Conservation (phyloP, 495 filamentous ascomycete genomes). For the Emericellopsis terricola region DNA sequence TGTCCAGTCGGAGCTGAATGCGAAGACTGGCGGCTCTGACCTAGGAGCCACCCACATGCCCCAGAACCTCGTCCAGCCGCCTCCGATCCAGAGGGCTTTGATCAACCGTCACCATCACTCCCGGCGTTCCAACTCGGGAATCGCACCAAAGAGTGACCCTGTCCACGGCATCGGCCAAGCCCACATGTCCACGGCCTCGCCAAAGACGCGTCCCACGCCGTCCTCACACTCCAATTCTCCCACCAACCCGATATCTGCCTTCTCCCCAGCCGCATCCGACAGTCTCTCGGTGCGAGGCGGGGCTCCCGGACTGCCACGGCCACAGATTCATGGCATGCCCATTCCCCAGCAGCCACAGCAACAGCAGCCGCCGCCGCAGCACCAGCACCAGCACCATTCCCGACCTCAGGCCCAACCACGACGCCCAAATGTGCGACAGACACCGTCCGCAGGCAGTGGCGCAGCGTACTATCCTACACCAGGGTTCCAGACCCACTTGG, state of each 20-base stretch:
- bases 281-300: slow-evolving; percentile 23
- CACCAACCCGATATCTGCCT: slow-evolving; percentile 51
- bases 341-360: slow-evolving; percentile 13
- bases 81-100: slow-evolving; percentile 53
- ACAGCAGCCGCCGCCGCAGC: slow-evolving; percentile 14
- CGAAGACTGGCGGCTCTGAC: slow-evolving; percentile 65
- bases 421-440: slow-evolving; percentile 13
- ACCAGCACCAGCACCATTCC: slow-evolving; percentile 22
- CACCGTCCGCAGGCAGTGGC: slow-evolving; percentile 11
- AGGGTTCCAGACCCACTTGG: slow-evolving; percentile 78
- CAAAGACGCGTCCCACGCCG: slow-evolving; percentile 60
- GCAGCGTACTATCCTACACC: slow-evolving; percentile 57
- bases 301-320: slow-evolving; percentile 21
- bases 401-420: no score
- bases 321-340: slow-evolving; percentile 15
- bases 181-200: slow-evolving; percentile 26
- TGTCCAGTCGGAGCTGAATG: slow-evolving; percentile 83
- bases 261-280: slow-evolving; percentile 48
- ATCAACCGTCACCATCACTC: slow-evolving; percentile 54
- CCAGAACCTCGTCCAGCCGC: slow-evolving; percentile 45
- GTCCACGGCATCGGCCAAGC: slow-evolving; percentile 34
- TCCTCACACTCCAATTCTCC: slow-evolving; percentile 73
- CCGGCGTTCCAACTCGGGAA: slow-evolving; percentile 48
- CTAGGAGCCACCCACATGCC: slow-evolving; percentile 43
- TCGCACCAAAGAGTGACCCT: slow-evolving; percentile 52